Conservation (phyloP, 2,329 filamentous ascomycete species). For the Diaporthe vexans region DNA sequence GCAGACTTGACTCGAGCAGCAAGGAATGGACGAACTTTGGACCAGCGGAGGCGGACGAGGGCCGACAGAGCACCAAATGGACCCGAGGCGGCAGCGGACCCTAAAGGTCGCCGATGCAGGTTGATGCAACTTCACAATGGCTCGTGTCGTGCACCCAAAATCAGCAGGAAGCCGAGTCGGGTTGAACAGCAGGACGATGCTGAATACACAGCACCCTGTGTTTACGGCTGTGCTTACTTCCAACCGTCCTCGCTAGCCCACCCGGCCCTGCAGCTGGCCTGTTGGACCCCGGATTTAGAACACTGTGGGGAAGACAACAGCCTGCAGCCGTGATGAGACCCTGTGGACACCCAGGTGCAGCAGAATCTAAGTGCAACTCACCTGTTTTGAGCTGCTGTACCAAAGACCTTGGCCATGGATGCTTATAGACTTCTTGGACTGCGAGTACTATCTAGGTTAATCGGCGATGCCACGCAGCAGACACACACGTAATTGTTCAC, state of each 20-base stretch:
- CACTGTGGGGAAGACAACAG: background rate
- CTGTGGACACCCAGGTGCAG: background rate
- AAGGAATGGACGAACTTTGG: background rate
- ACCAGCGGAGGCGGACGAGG: too few relatives aligned
- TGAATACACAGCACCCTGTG: too few relatives aligned
- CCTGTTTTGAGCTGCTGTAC: too few relatives aligned
- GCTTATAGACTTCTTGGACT: too few relatives aligned
- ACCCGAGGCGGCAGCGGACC: background rate
- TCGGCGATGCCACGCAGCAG: too few relatives aligned
- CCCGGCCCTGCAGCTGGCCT: background rate
- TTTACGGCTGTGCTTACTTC: background rate
- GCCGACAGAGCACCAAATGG: too few relatives aligned
- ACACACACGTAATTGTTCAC: too few relatives aligned
- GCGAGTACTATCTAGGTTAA: too few relatives aligned
- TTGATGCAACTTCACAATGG: background rate
- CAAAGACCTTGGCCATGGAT: too few relatives aligned
- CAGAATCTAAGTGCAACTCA: too few relatives aligned
- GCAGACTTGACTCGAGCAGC: background rate
- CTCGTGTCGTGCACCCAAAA: background rate
- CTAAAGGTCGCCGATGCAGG: background rate
- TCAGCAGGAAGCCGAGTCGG: background rate
- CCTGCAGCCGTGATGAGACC: background rate
- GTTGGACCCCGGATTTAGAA: background rate
- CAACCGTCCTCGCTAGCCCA: background rate
- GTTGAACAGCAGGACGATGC: background rate